Evolutionary conservation across 805 yeast genomes (phyloP).

Genomic region (Teunomyces cretensis): DNA sequence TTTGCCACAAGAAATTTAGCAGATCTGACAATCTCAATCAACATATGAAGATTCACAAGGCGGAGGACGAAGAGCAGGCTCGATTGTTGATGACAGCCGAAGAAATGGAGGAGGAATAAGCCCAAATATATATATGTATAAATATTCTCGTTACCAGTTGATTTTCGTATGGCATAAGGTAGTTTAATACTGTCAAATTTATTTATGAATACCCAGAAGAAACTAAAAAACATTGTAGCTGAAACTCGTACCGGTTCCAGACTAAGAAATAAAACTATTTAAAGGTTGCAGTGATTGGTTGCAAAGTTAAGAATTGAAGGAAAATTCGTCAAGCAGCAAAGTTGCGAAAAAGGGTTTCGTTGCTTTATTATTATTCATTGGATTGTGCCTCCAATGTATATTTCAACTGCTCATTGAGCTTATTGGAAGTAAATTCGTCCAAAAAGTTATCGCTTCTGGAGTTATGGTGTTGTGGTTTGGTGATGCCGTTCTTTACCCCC

Average conservation of each 20-base stretch:
- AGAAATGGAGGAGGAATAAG: constrained; percentile 6
- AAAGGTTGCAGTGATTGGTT: background rate
- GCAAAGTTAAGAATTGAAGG: background rate
- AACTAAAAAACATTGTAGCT: background rate
- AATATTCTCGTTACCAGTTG: background rate
- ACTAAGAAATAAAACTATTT: background rate
- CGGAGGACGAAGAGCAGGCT: constrained; percentile 8
- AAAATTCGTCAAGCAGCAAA: background rate
- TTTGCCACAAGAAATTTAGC: constrained; percentile 64
- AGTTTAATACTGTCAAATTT: background rate
- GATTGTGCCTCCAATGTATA: background rate
- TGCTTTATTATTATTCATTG: background rate
- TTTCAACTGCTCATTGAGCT: constrained; percentile 7
- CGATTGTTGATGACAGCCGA: background rate
- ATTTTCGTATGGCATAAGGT: background rate
- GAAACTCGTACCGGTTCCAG: background rate
- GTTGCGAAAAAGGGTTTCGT: background rate
- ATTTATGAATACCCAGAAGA: background rate
- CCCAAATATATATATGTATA: background rate
- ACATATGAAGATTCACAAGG: constrained; percentile 58
- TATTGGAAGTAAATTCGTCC: constrained; percentile 4
- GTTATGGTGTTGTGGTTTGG: constrained; percentile 19
- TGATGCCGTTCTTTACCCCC: constrained; percentile 43
- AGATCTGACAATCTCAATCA: constrained; percentile 66
- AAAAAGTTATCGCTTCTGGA: background rate